Conservation (phyloP, 768 basidiomycete genomes). For the Phanerochaete sordida region DNA sequence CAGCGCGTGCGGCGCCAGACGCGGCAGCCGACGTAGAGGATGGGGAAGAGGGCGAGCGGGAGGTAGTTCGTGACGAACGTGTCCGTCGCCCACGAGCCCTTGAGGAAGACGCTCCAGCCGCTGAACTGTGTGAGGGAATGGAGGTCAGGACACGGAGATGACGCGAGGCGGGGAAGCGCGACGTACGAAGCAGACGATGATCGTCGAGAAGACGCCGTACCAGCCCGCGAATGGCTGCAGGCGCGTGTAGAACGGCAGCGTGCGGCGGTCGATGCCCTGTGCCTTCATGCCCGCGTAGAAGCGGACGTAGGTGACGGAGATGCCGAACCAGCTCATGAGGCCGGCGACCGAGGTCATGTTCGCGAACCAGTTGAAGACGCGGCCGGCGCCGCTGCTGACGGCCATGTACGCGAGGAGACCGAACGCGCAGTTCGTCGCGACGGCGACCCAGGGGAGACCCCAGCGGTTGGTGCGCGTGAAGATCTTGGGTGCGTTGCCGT, state of each 20-base stretch:
- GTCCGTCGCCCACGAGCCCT: constrained; percentile 33
- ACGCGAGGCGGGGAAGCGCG: neutral
- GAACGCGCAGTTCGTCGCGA: constrained; percentile 68
- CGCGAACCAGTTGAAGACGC: constrained; percentile 69
- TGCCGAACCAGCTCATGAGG: constrained; percentile 47
- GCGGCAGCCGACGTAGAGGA: constrained; percentile 35
- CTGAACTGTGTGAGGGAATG: constrained; percentile 27
- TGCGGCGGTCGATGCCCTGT: constrained; percentile 72
- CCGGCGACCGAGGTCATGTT: constrained; percentile 49
- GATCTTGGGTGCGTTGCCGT: constrained; percentile 79
- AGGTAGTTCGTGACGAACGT: constrained; percentile 42
- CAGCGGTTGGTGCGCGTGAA: constrained; percentile 65
- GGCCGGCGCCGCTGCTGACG: constrained; percentile 57
- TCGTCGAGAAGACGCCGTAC: constrained; percentile 31
- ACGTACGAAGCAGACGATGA: constrained; percentile 63
- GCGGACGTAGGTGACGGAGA: constrained; percentile 50
- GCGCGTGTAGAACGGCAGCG: constrained; percentile 64
- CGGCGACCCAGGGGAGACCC: constrained; percentile 75
- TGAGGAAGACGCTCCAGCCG: constrained; percentile 39
- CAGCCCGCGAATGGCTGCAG: constrained; percentile 77
- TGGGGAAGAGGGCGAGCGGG: constrained; percentile 41
- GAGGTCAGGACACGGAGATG: neutral
- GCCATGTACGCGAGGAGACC: constrained; percentile 81
- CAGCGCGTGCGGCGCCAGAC: constrained; percentile 14
- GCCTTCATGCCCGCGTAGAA: constrained; percentile 81